Evolutionary conservation across 1,284 basidiomycete genomes (phyloP), one percentile per base, ranked within the genome.

Genomic region (Cutaneotrichosporon sp.): DNA sequence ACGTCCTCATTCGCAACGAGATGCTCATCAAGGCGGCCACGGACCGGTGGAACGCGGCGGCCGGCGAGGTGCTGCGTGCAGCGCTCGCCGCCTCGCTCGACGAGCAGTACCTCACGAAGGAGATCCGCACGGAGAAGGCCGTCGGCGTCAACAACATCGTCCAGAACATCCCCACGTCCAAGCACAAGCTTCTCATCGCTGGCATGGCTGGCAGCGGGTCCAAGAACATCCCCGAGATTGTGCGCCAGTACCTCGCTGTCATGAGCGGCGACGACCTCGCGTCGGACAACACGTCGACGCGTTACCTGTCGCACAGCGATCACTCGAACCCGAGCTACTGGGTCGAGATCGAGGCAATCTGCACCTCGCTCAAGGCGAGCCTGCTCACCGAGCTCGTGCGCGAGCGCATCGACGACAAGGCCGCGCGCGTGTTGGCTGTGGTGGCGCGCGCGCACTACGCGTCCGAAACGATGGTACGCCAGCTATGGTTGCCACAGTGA

Each of bases 381-480:
- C 82, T 95, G 14, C 78, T 97, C 38, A 90, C 93, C 71, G 87
- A 89, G 20, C 84, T 94, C 27, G 86, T 95, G 38, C 83, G 88
- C 68, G 90, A 95, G 69, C 86, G 89, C 67, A 88, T 94, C 73
- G 94, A 94, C n/a, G 83, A 87, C 18, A 87, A 88, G 47, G 94
- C 91, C 14, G 88, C 94, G 3, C 84, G 95, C 38, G 88, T 98
- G 56, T 81, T 98, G 64, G 85, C 89, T 55, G 83, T 97, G 22
- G 80, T 99, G 31, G 79, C 91, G 54, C 87, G 89, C 59, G 88
- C 88, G n/a, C 92, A 92, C n/a, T 97, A 97, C 80, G 88, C 95
- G 82, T 92, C 95, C 65, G 95, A 98, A 79, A 95, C 95, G 75
- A 92, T 94, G 82, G 92, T 91, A 62, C 62, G 85, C n/a, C n/a